These are phyloP conservation scores for Cyberlindnera subsufficiens DNA, from an alignment of 805 yeast species.

Conservation along the genomic window DNA sequence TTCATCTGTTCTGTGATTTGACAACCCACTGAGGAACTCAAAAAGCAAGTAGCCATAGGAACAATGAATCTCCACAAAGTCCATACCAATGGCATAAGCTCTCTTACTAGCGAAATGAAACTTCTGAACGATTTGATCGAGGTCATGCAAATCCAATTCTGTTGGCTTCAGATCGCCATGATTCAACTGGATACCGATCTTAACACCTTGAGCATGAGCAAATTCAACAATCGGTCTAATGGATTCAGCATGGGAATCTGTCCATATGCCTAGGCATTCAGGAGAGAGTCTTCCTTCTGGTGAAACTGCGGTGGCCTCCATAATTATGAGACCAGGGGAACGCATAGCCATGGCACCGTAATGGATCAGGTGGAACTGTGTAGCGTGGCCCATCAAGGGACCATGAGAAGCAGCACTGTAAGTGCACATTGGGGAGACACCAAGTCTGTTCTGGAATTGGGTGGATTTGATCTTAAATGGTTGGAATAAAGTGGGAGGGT, in stretches of 20 bases:
- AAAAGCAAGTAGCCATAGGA: conserved; percentile 50
- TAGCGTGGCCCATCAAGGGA: conserved; percentile 31
- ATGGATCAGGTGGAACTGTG: conserved; percentile 43
- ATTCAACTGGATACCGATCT: conserved; percentile 47
- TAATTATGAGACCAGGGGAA: conserved; percentile 44
- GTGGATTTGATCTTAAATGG: conserved; percentile 16
- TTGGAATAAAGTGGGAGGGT: conserved; percentile 19
- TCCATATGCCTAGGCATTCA: conserved; percentile 45
- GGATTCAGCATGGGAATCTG: conserved; percentile 40
- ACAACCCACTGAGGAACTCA: conserved; percentile 38
- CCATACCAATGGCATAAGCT: conserved; percentile 32
- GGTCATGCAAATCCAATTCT: conserved; percentile 36
- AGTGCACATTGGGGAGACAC: conserved; percentile 53
- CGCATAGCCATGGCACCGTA: conserved; percentile 41
- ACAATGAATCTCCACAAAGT: conserved; percentile 27
- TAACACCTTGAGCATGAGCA: conserved; percentile 38
- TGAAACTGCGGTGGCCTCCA: conserved; percentile 39
- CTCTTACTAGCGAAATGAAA: conserved; percentile 43
- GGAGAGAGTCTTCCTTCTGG: conserved; percentile 38
- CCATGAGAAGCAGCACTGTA: conserved; percentile 33
- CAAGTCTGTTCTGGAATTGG: conserved; percentile 41
- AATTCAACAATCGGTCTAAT: conserved; percentile 36
- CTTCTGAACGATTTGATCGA: conserved; percentile 32
- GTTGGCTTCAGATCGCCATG: conserved; percentile 51
- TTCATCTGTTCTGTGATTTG: conserved; percentile 48